Conservation (phyloP, 441 rosid genomes). For the Erodium texanum region DNA sequence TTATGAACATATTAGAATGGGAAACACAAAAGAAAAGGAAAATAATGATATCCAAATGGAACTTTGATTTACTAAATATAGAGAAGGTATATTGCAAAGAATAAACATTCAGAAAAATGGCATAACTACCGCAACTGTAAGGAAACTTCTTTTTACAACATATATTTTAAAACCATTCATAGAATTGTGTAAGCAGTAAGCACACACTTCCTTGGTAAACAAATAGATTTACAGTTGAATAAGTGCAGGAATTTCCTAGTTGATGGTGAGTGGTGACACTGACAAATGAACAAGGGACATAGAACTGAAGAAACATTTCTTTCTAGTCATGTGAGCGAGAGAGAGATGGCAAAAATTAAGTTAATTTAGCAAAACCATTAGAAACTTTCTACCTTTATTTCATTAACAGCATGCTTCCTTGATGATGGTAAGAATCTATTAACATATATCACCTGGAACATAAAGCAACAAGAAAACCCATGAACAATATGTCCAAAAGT, state of each 20-base stretch:
- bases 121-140: background rate
- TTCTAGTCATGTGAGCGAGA: too few species aligned
- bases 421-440: constrained; percentile 73
- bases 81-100: background rate
- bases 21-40: background rate
- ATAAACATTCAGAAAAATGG: background rate
- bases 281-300: background rate
- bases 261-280: background rate
- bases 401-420: constrained; percentile 77
- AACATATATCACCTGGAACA: constrained; percentile 90
- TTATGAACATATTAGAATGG: too few species aligned
- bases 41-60: background rate
- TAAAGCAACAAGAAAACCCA: constrained; percentile 7
- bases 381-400: constrained; percentile 84
- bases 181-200: background rate
- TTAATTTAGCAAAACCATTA: constrained; percentile 14
- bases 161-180: background rate
- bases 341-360: background rate
- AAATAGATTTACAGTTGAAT: background rate
- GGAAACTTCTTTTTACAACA: background rate
- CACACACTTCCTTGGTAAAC: background rate
- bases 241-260: background rate
- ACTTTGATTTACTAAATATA: background rate
- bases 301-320: background rate
- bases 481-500: background rate